Evolutionary conservation across 805 yeast species (phyloP), one percentile per base, ranked within the genome.

Genomic region (Ogataea wickerhamii): DNA sequence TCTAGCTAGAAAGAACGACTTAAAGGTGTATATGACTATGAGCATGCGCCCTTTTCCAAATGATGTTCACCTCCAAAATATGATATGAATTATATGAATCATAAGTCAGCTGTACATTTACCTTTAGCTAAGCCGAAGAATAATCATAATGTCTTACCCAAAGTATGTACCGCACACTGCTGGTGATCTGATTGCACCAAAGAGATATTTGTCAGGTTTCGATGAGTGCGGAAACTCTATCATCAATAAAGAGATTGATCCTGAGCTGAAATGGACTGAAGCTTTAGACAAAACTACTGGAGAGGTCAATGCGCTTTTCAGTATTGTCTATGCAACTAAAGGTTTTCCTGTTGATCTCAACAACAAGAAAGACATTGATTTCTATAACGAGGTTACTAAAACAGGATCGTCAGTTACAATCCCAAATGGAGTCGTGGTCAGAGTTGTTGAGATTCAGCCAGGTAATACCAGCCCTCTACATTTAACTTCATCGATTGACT

Each of bases 401-500:
- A 33, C 20, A 3, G 41, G 41, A 10, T 23, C 41, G 4, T 38
- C 41, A 3, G 41, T 38, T 6, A 33, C 37, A 7, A 29, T 38
- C 23, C 41, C 41, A 6, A 29, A 38, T 24, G 41, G 41, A 16
- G 37, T 33, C 5, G 37, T 38, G 13, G 37, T 38, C n/a, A 32
- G 41, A 28, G 27, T 38, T n/a, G 41, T 38, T 11, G 41, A 38
- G 10, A 38, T 38, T 6, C 30, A 22, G 4, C 41, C 41, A 11
- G 41, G 41, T 16, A 38, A 32, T 23, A 38, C 41, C 2, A 38
- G 41, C 27, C 41, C 41, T 4, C 21, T 38, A 37, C 41, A 38
- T 24, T 33, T 38, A 37, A 38, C 41, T 6, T 20, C 41, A 2
- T 38, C 41, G 6, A 13, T 38, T 4, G 41, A 38, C 26, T 38